Evolutionary conservation across 2,329 filamentous ascomycete genomes (phyloP).

Genomic region (Claviceps digitariae): DNA sequence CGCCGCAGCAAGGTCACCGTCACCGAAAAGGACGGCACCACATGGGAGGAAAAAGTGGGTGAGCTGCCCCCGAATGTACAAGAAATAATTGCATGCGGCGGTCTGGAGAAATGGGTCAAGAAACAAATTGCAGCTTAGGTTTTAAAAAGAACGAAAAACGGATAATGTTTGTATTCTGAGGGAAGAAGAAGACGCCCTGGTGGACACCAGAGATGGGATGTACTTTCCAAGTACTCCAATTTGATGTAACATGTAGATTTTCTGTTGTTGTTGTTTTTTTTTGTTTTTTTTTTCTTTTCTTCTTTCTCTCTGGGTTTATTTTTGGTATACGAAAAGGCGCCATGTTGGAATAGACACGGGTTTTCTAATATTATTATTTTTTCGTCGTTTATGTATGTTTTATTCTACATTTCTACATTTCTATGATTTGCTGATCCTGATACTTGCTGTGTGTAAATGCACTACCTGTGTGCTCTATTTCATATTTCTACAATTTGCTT

Average conservation of each 20-base stretch:
- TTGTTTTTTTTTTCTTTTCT: background rate
- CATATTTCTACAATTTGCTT: too few relatives aligned
- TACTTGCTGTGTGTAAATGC: background rate
- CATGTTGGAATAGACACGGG: background rate
- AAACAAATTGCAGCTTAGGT: conserved; percentile 35
- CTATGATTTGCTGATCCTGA: too few relatives aligned
- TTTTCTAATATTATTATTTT: background rate
- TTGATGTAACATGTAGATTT: background rate
- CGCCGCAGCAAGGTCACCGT: conserved; percentile 55
- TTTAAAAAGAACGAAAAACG: too few relatives aligned
- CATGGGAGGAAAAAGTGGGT: conserved; percentile 70
- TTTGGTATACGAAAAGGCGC: background rate
- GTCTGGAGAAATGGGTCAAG: conserved; percentile 74
- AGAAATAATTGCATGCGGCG: conserved; percentile 66
- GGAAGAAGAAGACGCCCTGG: background rate
- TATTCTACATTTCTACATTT: too few relatives aligned
- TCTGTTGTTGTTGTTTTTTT: background rate
- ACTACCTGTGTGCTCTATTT: too few relatives aligned
- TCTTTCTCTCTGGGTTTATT: background rate
- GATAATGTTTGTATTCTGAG: background rate
- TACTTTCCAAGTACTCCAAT: background rate
- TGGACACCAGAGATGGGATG: background rate
- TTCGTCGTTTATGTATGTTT: background rate
- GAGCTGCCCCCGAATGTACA: conserved; percentile 78
- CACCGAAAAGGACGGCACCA: conserved; percentile 48